Base-by-base conservation (phyloP, 2,329 filamentous ascomycete species). In the Mycosphaerella sp. region DNA sequence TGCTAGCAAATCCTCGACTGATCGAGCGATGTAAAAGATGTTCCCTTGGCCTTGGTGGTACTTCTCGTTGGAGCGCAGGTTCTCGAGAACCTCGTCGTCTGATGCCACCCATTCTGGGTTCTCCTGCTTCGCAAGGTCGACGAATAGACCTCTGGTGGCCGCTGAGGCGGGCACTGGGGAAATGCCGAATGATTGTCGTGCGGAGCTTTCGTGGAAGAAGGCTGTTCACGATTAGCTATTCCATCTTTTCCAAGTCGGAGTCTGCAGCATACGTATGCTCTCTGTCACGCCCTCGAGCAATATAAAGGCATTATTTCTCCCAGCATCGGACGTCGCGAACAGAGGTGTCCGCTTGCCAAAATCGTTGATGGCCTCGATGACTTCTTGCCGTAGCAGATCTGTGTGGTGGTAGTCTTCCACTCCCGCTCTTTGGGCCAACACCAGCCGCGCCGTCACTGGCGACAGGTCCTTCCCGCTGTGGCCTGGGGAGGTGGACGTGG, bases 401-500 rank as follows among this genome's bases (percentile, higher is more conserved):
- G 75, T 62, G 18, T 66, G 62, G 57, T 78, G 75, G 64, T 71
- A 78, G 48, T 71, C 68, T 47, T 75, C 73, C 30, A 78, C 66
- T 14, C 75, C 75, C 21, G 77, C 69, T 59, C 75, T 66, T 63
- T 76, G 73, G 44, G 76, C 75, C 53, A 79, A 61, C 43, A 78
- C 70, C 51, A 78, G 63, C 62, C 75, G 69, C 58, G 76, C 74
- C 35, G 71, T 71, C 49, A 72, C 68, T 13, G 74, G 70, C 4
- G 62, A 63, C 53, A 71, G 63, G 27, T 49, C 45, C 3, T n/a
- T 49, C 21, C 45, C 45, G 37, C 45, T 34, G 21, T 41, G 45
- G 12, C 28, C 36, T 42, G 37, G 28, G 16, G 37, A 12, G 28
- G 45, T 21, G 25, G 45, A 7, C 14, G 44, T 39, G n/a, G 44